Base-by-base conservation (phyloP, 176 grass and related monocot genomes). In the Musa itinerans region DNA sequence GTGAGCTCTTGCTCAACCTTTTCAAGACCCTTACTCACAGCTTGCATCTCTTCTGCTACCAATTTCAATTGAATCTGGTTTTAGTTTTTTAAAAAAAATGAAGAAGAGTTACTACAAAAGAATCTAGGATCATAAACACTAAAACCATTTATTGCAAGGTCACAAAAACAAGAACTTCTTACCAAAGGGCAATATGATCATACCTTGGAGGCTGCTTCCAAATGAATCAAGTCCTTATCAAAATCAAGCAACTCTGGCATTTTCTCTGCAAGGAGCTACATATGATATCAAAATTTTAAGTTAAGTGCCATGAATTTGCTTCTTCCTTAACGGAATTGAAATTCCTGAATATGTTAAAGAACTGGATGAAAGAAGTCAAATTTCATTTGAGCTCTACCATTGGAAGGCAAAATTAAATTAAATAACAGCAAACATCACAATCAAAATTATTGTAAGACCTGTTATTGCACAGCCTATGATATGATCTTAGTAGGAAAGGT, bases 151-250 rank as follows among this genome's bases (percentile, higher is more conserved):
- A 5, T 29, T 78, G 2, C 6, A 56, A 57, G 58, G 6, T 52
- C 19, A 52, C 10, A 10, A 13, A 22, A 67, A n/a, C 52, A 21
- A 67, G 34, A 43, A 53, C 10, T 15, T 43, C 3, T 71, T 85
- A 53, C 50, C 11, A n/a, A 19, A 8, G 50, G 25, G 11, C 52
- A 29, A 53, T 56, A 27, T 62, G 54, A 34, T 52, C 75, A 52
- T 88, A 97, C 94, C 94, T 97, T 97, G 48, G 94, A 93, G 65
- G 94, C 88, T 78, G 94, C 88, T 97, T 97, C 94, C 90, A 97
- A 79, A 88, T 93, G 90, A 83, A 89, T 83, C 76, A 98, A 87
- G 63, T 98, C 94, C 82, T 93, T 98, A 81, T 87, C 90, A 87
- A 98, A 98, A 98, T 98, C 94, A 90, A 98, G 88, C 68, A 98